Conservation (phyloP, 768 basidiomycete genomes). For the Cystofilobasidium bisporidii region DNA sequence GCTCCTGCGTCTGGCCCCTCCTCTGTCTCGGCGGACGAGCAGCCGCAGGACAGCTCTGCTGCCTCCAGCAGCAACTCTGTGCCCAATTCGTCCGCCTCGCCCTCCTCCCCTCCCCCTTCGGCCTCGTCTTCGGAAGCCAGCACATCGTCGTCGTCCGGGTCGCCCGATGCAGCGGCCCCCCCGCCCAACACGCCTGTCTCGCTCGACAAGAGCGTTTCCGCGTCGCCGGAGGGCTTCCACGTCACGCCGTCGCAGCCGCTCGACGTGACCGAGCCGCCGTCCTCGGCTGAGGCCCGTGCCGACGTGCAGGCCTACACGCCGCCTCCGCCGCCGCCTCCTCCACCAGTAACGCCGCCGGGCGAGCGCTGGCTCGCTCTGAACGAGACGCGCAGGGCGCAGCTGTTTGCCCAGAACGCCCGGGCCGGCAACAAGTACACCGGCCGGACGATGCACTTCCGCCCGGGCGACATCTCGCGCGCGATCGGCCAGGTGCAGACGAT, state of each 20-base stretch:
- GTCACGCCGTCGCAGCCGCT: not conserved
- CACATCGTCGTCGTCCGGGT: not conserved
- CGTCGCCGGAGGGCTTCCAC: not conserved
- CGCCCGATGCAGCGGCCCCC: no score
- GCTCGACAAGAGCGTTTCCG: no score
- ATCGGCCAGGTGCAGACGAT: not conserved
- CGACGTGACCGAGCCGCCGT: not conserved
- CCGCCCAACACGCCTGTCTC: no score
- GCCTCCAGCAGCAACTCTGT: no score
- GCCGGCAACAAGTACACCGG: not conserved
- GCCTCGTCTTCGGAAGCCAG: not conserved
- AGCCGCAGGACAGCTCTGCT: no score
- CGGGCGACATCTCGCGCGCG: conserved; percentile 1
- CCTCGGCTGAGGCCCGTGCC: not conserved
- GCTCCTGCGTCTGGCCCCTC: no score
- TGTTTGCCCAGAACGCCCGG: not conserved
- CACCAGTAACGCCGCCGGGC: not conserved
- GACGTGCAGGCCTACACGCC: not conserved
- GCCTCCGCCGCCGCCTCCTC: not conserved
- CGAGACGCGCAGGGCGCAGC: not conserved
- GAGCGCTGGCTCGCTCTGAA: not conserved
- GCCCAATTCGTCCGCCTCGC: no score
- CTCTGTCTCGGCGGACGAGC: no score
- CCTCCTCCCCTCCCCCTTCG: not conserved
- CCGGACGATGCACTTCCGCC: not conserved